Conservation (phyloP, 805 yeast species). For the Candida coleopterorum region DNA sequence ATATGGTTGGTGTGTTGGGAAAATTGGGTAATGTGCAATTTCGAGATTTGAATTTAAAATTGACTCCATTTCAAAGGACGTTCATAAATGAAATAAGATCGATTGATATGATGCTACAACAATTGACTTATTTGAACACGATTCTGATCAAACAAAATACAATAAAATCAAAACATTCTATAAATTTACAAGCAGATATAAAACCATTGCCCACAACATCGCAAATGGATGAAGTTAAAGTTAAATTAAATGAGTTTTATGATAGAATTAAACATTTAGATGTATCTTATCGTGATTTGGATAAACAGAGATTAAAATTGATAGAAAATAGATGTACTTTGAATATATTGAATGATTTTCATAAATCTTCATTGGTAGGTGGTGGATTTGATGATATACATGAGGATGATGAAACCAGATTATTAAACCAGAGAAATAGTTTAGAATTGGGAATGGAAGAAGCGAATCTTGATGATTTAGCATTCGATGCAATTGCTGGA, state of each 20-base stretch:
- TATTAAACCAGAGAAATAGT: constrained; percentile 20
- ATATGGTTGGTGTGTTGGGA: constrained; percentile 36
- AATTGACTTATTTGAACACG: constrained; percentile 22
- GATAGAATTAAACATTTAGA: constrained; percentile 35
- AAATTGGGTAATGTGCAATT: constrained; percentile 39
- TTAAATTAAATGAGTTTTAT: constrained; percentile 19
- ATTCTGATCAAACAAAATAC: constrained; percentile 26
- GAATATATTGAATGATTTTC: constrained; percentile 29
- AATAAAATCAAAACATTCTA: constrained; percentile 20
- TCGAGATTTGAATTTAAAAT: constrained; percentile 44
- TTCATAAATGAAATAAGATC: constrained; percentile 37
- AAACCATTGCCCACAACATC: constrained; percentile 39
- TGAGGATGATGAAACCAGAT: constrained; percentile 22
- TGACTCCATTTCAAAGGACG: constrained; percentile 44
- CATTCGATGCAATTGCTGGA: constrained; percentile 33
- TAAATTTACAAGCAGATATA: constrained; percentile 47
- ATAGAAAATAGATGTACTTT: constrained; percentile 36
- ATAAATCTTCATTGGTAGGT: constrained; percentile 17
- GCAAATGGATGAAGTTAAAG: constrained; percentile 30
- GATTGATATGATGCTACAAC: constrained; percentile 30
- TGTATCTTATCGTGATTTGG: constrained; percentile 25
- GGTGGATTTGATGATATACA: constrained; percentile 1
- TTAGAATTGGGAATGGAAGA: constrained; percentile 21
- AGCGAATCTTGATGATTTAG: constrained; percentile 17
- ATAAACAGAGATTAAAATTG: constrained; percentile 17